Conservation (phyloP, 208 protist genomes). For the Naegleria gruberi region DNA sequence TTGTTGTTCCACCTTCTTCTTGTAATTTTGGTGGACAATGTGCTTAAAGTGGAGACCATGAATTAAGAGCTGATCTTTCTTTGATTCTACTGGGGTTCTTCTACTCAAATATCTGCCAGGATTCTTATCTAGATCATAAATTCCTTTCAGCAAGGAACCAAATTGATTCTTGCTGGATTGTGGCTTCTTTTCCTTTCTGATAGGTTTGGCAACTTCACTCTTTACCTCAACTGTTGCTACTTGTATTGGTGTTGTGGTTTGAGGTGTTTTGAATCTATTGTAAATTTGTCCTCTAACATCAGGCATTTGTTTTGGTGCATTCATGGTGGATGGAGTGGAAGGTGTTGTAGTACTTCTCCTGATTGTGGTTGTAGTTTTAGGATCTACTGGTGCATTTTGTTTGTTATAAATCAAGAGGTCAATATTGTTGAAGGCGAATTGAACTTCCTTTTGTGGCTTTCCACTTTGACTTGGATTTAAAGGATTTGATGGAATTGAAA, state of each 20-base stretch:
- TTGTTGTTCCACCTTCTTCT: not conserved
- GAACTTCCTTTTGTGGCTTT: not conserved
- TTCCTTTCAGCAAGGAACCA: not conserved
- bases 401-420: not conserved
- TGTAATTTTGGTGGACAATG: slow-evolving; percentile 4
- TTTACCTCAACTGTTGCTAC: not conserved
- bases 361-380: not conserved
- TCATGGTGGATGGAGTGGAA: not conserved
- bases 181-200: not conserved
- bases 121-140: not conserved
- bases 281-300: not conserved
- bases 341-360: not conserved
- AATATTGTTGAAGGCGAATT: slow-evolving; percentile 10
- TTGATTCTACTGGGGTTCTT: not conserved
- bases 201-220: not conserved
- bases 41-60: not conserved
- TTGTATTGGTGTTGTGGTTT: not conserved
- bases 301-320: not conserved
- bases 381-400: not conserved
- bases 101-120: not conserved
- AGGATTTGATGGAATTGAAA: not conserved
- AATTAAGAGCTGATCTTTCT: not conserved
- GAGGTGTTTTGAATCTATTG: not conserved
- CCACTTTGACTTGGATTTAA: not conserved
- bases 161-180: not conserved